Evolutionary conservation across 805 yeast species (phyloP).

Genomic region (Sungouiozyma ichnusensis): DNA sequence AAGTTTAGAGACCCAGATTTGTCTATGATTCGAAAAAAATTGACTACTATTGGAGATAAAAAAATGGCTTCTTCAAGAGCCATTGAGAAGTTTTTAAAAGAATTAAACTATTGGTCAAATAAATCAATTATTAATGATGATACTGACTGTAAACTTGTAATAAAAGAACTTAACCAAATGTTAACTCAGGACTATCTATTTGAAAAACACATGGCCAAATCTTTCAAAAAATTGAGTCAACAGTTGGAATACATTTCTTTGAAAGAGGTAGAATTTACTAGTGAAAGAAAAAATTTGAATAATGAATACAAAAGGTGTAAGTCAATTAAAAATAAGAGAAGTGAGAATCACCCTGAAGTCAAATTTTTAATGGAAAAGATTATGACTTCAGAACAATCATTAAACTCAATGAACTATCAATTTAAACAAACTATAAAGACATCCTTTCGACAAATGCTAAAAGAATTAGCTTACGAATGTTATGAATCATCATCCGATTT

Average conservation of each 20-base stretch:
- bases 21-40: background rate
- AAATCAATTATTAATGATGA: slow-evolving; percentile 1
- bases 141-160: background rate
- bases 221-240: slow-evolving; percentile 10
- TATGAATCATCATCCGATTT: slow-evolving; percentile 18
- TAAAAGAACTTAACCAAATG: slow-evolving; percentile 14
- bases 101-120: slow-evolving; percentile 4
- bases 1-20: background rate
- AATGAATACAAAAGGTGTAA: slow-evolving; percentile 14
- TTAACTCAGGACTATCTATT: slow-evolving; percentile 16
- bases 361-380: slow-evolving; percentile 16
- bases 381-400: slow-evolving; percentile 12
- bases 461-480: slow-evolving; percentile 17
- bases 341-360: slow-evolving; percentile 18
- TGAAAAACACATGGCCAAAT: slow-evolving; percentile 15
- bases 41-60: slow-evolving; percentile 1
- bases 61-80: slow-evolving; percentile 1
- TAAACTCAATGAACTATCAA: slow-evolving; percentile 11
- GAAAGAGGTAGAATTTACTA: slow-evolving; percentile 19
- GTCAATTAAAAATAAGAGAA: slow-evolving; percentile 12
- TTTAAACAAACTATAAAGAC: slow-evolving; percentile 18
- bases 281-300: slow-evolving; percentile 12
- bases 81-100: slow-evolving; percentile 1
- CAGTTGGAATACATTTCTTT: slow-evolving; percentile 16
- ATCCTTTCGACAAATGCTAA: slow-evolving; percentile 17